These are phyloP conservation scores for Strobilomyces confusus DNA, from an alignment of 768 basidiomycete species.

Conservation along the genomic window DNA sequence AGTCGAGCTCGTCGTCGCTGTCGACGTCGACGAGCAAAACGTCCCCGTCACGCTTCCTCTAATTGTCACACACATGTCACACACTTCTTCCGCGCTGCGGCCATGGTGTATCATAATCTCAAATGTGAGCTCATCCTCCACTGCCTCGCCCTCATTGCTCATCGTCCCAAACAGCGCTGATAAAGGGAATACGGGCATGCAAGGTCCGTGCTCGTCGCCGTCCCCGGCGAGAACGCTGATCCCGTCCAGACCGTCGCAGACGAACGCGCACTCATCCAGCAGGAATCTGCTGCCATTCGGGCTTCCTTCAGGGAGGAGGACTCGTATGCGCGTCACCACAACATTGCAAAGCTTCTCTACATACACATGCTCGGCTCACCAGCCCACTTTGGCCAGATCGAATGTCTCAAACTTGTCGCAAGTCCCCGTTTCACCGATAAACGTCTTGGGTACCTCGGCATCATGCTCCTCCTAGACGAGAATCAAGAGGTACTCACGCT, in stretches of 20 bases:
- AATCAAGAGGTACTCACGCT: constrained; percentile 96
- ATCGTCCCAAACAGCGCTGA: constrained; percentile 61
- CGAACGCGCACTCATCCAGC: constrained; percentile 94
- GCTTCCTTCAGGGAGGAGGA: constrained; percentile 98
- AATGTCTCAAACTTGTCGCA: constrained; percentile 91
- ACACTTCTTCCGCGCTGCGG: constrained; percentile 8
- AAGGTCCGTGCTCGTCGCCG: constrained; percentile 55
- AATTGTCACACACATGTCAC: constrained; percentile 23
- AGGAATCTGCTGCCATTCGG: constrained; percentile 95
- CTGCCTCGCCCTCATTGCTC: constrained; percentile 17
- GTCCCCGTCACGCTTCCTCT: constrained; percentile 16
- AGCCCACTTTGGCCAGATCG: constrained; percentile 98
- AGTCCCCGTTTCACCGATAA: constrained; percentile 96
- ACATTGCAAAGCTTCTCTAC: constrained; percentile 96
- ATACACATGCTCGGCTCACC: constrained; percentile 99
- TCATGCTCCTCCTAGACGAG: constrained; percentile 96
- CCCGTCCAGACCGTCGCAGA: constrained; percentile 85
- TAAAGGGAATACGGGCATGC: constrained; percentile 97
- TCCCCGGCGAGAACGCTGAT: constrained; percentile 18
- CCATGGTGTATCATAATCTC: constrained; percentile 82
- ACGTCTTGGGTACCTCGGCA: constrained; percentile 92
- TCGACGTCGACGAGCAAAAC: constrained; percentile 19
- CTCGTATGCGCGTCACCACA: constrained; percentile 91
- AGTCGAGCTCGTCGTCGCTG: constrained; percentile 18
- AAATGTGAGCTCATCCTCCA: constrained; percentile 51